Percentiles rank a stretch among this genome's conserved stretches.
These are phyloP conservation scores for Daldinia sp. DNA, from an alignment of 2,329 filamentous ascomycete genomes.

Conservation along the genomic window DNA sequence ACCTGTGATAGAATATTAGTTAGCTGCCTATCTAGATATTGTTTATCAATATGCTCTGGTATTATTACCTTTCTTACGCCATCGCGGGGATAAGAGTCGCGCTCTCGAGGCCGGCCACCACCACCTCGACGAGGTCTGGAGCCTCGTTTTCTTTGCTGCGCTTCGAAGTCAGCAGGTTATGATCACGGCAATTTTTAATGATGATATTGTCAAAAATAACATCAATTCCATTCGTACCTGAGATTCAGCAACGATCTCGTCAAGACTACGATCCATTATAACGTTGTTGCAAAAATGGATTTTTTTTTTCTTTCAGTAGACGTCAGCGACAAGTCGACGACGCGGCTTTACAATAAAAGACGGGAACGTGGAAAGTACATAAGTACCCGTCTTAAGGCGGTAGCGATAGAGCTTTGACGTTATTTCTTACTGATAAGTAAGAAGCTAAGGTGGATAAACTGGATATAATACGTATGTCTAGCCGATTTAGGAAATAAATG, in stretches of 20 bases:
- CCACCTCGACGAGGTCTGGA: slow-evolving; percentile 48
- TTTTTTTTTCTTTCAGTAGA: slow-evolving; percentile 11
- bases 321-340: slow-evolving; percentile 21
- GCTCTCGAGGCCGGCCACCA: slow-evolving; percentile 50
- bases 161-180: slow-evolving; percentile 21
- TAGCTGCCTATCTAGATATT: slow-evolving; percentile 44
- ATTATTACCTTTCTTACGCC: slow-evolving; percentile 85
- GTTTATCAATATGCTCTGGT: slow-evolving; percentile 43
- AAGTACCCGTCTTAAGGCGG: background rate
- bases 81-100: slow-evolving; percentile 75
- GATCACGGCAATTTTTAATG: background rate
- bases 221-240: slow-evolving; percentile 45
- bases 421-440: slow-evolving; percentile 18
- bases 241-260: slow-evolving; percentile 54
- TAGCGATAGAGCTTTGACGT: slow-evolving; percentile 28
- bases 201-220: background rate
- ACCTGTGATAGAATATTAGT: slow-evolving; percentile 45
- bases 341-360: slow-evolving; percentile 28
- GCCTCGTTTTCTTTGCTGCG: slow-evolving; percentile 47
- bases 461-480: background rate
- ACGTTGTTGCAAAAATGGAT: slow-evolving; percentile 20
- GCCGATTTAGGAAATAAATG: background rate
- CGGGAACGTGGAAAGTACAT: slow-evolving; percentile 10
- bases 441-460: slow-evolving; percentile 4
- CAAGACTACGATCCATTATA: slow-evolving; percentile 52